Evolutionary conservation across 345 rosid species (phyloP).

Genomic region (rapeseed (Brassica napus)): Da-Ae NC_063437.1:15247001-15247500

Average conservation of each 20-base stretch:
- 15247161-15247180: neutral
- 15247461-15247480: neutral
- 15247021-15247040: neutral
- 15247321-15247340: neutral
- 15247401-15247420: slow-evolving; percentile 9
- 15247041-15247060: slow-evolving; percentile 4
- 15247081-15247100: neutral
- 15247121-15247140: neutral
- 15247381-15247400: neutral
- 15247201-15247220: too few relatives aligned
- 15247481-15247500: slow-evolving; percentile 64
- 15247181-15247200: too few relatives aligned
- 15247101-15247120: neutral
- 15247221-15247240: too few relatives aligned
- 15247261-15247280: neutral
- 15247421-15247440: neutral
- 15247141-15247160: neutral
- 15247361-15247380: neutral
- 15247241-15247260: neutral
- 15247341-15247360: neutral
- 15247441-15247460: neutral
- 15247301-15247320: neutral
- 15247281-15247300: too few relatives aligned
- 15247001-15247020: slow-evolving; percentile 19
- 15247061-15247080: neutral